Base-by-base conservation (phyloP, 495 filamentous ascomycete genomes). In the Wilcoxina mikolae region DNA sequence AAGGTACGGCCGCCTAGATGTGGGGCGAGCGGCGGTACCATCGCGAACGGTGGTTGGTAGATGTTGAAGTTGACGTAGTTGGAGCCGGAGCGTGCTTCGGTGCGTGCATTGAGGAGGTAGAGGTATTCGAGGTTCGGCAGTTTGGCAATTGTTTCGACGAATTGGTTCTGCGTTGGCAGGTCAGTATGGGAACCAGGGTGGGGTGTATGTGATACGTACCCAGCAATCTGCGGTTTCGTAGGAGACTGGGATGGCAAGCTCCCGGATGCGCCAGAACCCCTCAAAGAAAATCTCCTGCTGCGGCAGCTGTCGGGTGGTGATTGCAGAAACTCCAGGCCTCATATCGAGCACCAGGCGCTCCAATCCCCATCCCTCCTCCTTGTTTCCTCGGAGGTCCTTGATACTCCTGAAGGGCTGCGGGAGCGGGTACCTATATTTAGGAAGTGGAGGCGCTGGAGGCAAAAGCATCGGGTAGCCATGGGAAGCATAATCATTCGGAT, bases 321-420 rank as follows among this genome's bases (percentile, higher is more conserved):
- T n/a, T n/a, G 28, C 7, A 10, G 50, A 39, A 27, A 50, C 27
- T 1, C 12, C 27, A 4, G 50, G 28, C 5, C 3, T n/a, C 9
- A 41, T 41, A n/a, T 38, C 27, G 9, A 53, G 50, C 1, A 53
- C 17, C n/a, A 53, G 31, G 2, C 28, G 17, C 41, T 53, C 50
- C 12, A 53, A 23, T 9, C 50, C 50, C 50, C 50, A 53, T 2
- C 50, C 50, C 50, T 53, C 50, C 10, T n/a, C 27, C 28, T 41
- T 17, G 1, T 38, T 39, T 11, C 50, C 50, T n/a, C 31, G 28
- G 12, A 53, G 31, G 10, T 53, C 33, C 3, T 41, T n/a, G 11
- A 53, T 38, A 22, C 28, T 12, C n/a, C 33, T n/a, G 18, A 22
- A 53, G 9, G 50, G 50, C 28, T 39, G 50, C 11, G 50, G 50